Conservation (phyloP, 1,284 basidiomycete species). For the Pseudozyma hubeiensis region DNA sequence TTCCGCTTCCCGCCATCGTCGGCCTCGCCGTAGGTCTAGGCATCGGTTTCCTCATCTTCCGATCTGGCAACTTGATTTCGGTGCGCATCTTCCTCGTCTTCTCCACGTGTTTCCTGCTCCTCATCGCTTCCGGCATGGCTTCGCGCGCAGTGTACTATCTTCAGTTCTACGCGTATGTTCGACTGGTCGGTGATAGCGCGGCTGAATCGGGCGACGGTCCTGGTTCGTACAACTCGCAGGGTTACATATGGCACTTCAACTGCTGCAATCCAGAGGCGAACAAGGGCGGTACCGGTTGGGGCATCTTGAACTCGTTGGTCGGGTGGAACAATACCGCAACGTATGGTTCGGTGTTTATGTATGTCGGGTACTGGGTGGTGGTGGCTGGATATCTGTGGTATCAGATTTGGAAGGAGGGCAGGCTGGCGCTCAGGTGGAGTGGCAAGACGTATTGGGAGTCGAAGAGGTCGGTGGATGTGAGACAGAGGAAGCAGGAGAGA, state of each 20-base stretch:
- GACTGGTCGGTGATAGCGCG: slow-evolving; percentile 58
- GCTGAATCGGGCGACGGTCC: slow-evolving; percentile 61
- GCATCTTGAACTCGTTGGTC: slow-evolving; percentile 61
- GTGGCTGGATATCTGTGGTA: slow-evolving; percentile 54
- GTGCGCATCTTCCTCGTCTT: slow-evolving; percentile 60
- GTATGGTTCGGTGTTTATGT: slow-evolving; percentile 54
- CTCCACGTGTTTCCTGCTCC: slow-evolving; percentile 61
- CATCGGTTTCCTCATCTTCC: slow-evolving; percentile 61
- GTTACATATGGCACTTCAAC: slow-evolving; percentile 73
- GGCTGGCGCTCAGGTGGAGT: slow-evolving; percentile 17
- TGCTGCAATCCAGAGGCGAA: slow-evolving; percentile 79
- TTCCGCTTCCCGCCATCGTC: slow-evolving; percentile 65
- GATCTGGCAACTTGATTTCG: slow-evolving; percentile 48
- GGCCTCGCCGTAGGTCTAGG: slow-evolving; percentile 55
- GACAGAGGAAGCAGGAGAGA: slow-evolving; percentile 12
- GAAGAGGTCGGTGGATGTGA: slow-evolving; percentile 12
- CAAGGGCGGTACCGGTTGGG: slow-evolving; percentile 68
- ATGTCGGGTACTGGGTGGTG: slow-evolving; percentile 61
- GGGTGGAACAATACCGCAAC: slow-evolving; percentile 67
- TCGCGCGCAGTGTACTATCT: slow-evolving; percentile 61
- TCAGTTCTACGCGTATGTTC: slow-evolving; percentile 62
- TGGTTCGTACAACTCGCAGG: slow-evolving; percentile 55
- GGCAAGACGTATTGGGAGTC: slow-evolving; percentile 45
- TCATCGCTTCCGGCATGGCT: slow-evolving; percentile 65
- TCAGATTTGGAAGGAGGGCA: slow-evolving; percentile 51